These are phyloP conservation scores for Lasiodiplodia gonubiensis DNA, from an alignment of 2,329 filamentous ascomycete genomes.

Conservation along the genomic window DNA sequence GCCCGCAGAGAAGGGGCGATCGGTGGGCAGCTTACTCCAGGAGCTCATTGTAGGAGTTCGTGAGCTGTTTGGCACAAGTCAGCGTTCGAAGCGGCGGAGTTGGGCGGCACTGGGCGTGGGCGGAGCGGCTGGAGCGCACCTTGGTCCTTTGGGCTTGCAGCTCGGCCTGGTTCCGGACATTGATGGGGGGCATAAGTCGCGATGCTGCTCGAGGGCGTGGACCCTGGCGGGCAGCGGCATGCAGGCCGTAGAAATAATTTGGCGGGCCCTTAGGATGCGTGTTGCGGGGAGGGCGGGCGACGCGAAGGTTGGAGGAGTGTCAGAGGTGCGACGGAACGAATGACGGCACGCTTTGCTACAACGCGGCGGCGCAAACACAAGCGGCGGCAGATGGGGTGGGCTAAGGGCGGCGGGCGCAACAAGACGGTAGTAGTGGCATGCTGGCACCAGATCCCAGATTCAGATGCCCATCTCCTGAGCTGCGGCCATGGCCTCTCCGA, in stretches of 20 bases:
- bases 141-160: constrained; percentile 65
- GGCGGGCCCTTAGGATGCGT: constrained; percentile 9
- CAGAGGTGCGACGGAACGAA: constrained; percentile 28
- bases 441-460: constrained; percentile 24
- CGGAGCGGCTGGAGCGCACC: constrained; percentile 44
- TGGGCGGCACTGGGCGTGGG: constrained; percentile 9
- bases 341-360: constrained; percentile 25
- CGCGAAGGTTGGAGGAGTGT: constrained; percentile 24
- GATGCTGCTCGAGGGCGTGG: constrained; percentile 11
- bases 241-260: constrained; percentile 19
- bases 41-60: constrained; percentile 94
- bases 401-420: constrained; percentile 15
- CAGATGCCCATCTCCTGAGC: constrained; percentile 29
- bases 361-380: constrained; percentile 18
- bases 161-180: constrained; percentile 59
- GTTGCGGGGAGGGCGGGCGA: constrained; percentile 24
- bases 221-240: constrained; percentile 21
- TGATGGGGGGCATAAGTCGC: constrained; percentile 33
- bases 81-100: constrained; percentile 19
- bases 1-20: not conserved
- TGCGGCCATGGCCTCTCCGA: constrained; percentile 25
- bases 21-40: constrained; percentile 71
- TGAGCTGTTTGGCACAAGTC: constrained; percentile 67
- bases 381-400: constrained; percentile 20
- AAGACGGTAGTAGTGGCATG: constrained; percentile 22